Base-by-base conservation (phyloP, 116 monocot genomes). In the Phalaenopsis hybrid region DNA sequence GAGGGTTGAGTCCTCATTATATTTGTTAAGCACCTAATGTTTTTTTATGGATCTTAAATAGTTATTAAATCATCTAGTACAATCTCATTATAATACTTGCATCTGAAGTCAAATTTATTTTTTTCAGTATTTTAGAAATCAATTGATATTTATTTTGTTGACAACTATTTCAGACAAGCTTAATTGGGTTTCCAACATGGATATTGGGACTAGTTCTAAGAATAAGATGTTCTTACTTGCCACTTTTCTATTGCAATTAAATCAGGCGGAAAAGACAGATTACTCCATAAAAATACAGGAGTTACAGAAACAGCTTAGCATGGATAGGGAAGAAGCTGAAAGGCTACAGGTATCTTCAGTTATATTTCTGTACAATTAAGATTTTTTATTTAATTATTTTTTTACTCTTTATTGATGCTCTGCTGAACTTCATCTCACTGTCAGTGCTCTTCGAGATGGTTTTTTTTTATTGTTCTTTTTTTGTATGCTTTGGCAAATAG, bases 321-420 rank as follows among this genome's bases (percentile, higher is more conserved):
- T 98, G 86, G 94, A 94, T 80, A 88, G 90, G 79, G 97, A 98
- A 88, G 97, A 98, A 74, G 97, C 92, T 79, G 87, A 94, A 86
- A 94, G 88, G 69, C 77, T 98, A 58, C 91, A 93, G 91, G 95
- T 95, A 69, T 79, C 4, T 20, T 76, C 21, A n/a, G 43, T 76
- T 25, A 6, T 76, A 17, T 44, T 74, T 50, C 9, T 76, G 25
- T 50, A 1, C 11, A 21, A 76, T 11, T 74, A 44, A 59, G 1
- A 44, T 75, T 44, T 41, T 75, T 70, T 33, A 59, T 70, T 75
- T 44, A 75, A 45, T 75, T 49, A 3, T 37, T 12, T 74, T 2
- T 76, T 76, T 76, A 50, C 6, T 23, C 11, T 76, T 17, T 49
- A 12, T 49, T 76, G 76, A 1, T 70, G 9, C 44, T 72, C 44